Evolutionary conservation across 2,329 filamentous ascomycete species (phyloP).

Genomic region (Rugonectria rugulosa): DNA sequence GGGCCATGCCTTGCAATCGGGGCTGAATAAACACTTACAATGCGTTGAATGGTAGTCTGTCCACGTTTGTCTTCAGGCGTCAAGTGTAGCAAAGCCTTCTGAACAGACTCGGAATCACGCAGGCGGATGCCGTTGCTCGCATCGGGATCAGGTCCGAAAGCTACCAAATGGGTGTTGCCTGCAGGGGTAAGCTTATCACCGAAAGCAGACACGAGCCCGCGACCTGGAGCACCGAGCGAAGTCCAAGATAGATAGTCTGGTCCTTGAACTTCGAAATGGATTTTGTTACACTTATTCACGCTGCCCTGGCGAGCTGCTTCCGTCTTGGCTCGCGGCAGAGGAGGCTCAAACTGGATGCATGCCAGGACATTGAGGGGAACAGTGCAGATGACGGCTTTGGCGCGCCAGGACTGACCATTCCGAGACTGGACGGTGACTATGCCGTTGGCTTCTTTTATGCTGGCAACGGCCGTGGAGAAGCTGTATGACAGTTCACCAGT

Average conservation of each 20-base stretch:
- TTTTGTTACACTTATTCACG: slow-evolving; percentile 15
- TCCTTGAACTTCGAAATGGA: slow-evolving; percentile 13
- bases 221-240: background rate
- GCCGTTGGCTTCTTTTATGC: background rate
- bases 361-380: slow-evolving; percentile 16
- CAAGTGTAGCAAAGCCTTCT: background rate
- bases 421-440: slow-evolving; percentile 2
- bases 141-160: slow-evolving; percentile 16
- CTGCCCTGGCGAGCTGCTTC: background rate
- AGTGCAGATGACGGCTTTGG: slow-evolving; percentile 13
- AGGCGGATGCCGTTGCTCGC: background rate
- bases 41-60: slow-evolving; percentile 2
- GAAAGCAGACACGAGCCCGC: slow-evolving; percentile 8
- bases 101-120: background rate
- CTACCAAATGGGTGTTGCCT: slow-evolving; percentile 12
- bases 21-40: slow-evolving; percentile 1
- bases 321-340: slow-evolving; percentile 4
- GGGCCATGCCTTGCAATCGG: too few species aligned
- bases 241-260: slow-evolving; percentile 14
- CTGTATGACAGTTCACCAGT: slow-evolving; percentile 17
- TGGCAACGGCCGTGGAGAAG: background rate
- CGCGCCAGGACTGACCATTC: slow-evolving; percentile 8
- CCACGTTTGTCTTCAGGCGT: background rate
- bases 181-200: slow-evolving; percentile 14
- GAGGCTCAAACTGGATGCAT: slow-evolving; percentile 11